Percentiles rank a stretch among this genome's conserved stretches.
Evolutionary conservation across 116 monocot species (phyloP).

Genomic region (Dioscorea cayenensis): DNA sequence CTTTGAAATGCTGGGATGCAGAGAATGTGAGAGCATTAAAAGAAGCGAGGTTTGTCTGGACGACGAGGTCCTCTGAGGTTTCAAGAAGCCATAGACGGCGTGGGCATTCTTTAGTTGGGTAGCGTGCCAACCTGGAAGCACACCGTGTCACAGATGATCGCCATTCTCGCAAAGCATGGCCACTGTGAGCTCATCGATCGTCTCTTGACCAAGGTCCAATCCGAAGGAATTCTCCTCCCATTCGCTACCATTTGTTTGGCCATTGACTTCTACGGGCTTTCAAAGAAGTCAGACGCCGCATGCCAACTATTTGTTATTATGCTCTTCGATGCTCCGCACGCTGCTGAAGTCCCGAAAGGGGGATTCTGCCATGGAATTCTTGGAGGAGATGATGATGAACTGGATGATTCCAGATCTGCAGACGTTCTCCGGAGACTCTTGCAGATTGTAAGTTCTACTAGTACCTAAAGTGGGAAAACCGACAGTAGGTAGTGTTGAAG

Average conservation of each 20-base stretch:
- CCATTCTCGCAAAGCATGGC: slow-evolving; percentile 62
- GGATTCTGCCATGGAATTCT: slow-evolving; percentile 28
- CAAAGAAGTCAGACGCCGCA: slow-evolving; percentile 45
- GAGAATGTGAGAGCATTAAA: slow-evolving; percentile 52
- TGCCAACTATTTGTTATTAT: slow-evolving; percentile 33
- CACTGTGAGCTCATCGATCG: slow-evolving; percentile 47
- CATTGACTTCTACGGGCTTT: slow-evolving; percentile 74
- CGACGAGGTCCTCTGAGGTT: slow-evolving; percentile 55
- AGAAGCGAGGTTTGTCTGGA: slow-evolving; percentile 63
- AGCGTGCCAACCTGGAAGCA: slow-evolving; percentile 53
- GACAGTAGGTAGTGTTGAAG: slow-evolving; percentile 45
- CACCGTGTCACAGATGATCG: slow-evolving; percentile 66
- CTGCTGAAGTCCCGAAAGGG: slow-evolving; percentile 54
- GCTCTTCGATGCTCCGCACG: slow-evolving; percentile 58
- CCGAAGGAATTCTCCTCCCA: slow-evolving; percentile 69
- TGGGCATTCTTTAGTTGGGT: slow-evolving; percentile 97
- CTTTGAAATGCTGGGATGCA: slow-evolving; percentile 62
- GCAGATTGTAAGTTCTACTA: slow-evolving; percentile 23
- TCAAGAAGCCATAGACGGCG: slow-evolving; percentile 63
- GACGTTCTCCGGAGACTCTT: slow-evolving; percentile 52
- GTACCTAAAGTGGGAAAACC: slow-evolving; percentile 46
- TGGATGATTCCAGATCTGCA: slow-evolving; percentile 49
- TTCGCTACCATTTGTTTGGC: slow-evolving; percentile 62
- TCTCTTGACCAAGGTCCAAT: slow-evolving; percentile 52
- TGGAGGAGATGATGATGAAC: slow-evolving; percentile 33